Conservation (phyloP, 495 filamentous ascomycete genomes). For the Aspergillus carlsbadensis region DNA sequence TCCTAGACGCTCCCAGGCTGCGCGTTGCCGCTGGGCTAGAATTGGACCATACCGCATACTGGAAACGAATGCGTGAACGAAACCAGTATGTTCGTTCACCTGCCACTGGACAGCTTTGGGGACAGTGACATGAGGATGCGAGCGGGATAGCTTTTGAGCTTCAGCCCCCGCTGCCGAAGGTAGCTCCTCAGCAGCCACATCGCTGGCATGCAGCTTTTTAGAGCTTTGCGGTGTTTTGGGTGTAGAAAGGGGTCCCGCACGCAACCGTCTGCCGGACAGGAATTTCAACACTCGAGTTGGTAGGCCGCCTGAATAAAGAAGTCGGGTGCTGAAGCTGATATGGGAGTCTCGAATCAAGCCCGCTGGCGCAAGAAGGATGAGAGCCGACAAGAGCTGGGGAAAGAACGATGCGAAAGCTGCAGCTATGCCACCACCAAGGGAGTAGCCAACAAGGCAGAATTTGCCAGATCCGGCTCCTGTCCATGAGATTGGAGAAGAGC, state of each 20-base stretch:
- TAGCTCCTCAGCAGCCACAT: conserved; percentile 40
- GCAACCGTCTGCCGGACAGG: conserved; percentile 56
- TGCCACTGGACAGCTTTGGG: conserved; percentile 55
- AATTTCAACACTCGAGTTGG: conserved; percentile 55
- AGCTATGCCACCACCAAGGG: conserved; percentile 76
- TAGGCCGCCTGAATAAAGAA: conserved; percentile 61
- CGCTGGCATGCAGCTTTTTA: conserved; percentile 31
- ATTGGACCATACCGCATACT: conserved; percentile 59
- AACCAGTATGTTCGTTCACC: conserved; percentile 52
- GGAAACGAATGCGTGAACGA: conserved; percentile 56
- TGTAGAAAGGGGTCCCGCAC: conserved; percentile 38
- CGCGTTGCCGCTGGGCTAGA: conserved; percentile 40
- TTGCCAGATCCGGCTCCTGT: conserved; percentile 47
- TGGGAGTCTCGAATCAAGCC: conserved; percentile 69
- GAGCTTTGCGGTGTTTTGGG: conserved; percentile 30
- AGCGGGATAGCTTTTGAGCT: conserved; percentile 44
- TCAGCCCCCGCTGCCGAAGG: conserved; percentile 31
- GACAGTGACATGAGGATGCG: conserved; percentile 44
- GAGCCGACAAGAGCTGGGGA: conserved; percentile 59
- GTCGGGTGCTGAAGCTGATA: conserved; percentile 54
- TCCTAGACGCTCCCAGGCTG: conserved; percentile 59
- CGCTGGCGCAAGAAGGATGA: conserved; percentile 73
- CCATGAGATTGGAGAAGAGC: conserved; percentile 71
- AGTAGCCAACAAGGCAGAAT: conserved; percentile 80
- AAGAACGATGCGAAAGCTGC: conserved; percentile 73